Evolutionary conservation across 768 basidiomycete species (phyloP), one percentile per base, ranked within the genome.

Genomic region (Leccinellum albellum): DNA sequence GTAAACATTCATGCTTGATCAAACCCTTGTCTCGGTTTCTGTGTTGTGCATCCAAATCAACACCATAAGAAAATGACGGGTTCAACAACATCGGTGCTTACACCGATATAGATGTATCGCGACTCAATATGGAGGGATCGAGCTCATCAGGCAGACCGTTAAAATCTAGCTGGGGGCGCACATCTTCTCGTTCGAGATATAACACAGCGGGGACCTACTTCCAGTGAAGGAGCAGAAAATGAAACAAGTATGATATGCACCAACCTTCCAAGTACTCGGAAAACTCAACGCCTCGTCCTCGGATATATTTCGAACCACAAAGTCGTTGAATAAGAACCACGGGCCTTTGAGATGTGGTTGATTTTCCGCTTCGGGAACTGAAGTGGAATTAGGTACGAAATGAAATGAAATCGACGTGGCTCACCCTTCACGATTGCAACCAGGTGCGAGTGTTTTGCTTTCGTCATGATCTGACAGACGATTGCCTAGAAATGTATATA

Each of bases 281-380:
- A 97, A 94, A 65, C 87, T 86, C 57, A 98, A 73, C 1, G 91
- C 96, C 64, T 98, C 94, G 32, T 86, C 81, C 71, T 96, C 90
- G 2, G 88, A 76, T 29, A 98, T 84, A 55, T 91, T 90, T 49
- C 79, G 79, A 13, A 99, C 97, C 1, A 86, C 79, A 66, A 99
- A 99, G 67, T 99, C 97, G 66, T 99, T 99, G 84, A 98, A 98
- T 54, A 98, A 72, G 65, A 88, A 88, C 97, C 97, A 99, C 1
- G 85, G 83, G 53, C 83, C 85, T 23, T 62, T 65, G 20, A 61
- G 62, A 52, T 76, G 72, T 1, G 67, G 55, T 12, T 75, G 66
- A 8, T 66, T 70, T 65, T 87, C 85, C 1, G 82, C 82, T 55
- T 87, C 85, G 0, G 90, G 90, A 37, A 94, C 91, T 93, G 60